Conservation (phyloP, 2,329 filamentous ascomycete species). For the Coccinonectria pachysandricola region DNA sequence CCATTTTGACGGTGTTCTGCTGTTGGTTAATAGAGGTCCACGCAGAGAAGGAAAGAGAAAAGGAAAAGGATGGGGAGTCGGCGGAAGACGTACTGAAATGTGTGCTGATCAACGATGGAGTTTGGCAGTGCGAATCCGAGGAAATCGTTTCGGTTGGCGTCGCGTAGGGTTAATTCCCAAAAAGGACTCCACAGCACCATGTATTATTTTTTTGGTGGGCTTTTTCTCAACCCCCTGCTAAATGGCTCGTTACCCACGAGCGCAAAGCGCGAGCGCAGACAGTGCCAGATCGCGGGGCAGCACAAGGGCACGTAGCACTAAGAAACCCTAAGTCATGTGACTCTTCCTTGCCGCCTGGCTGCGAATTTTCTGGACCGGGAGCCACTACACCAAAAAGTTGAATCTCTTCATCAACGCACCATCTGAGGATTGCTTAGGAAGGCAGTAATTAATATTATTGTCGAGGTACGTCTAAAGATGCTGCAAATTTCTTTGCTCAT, state of each 20-base stretch:
- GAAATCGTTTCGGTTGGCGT: conserved; percentile 8
- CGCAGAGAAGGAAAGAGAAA: conserved; percentile 13
- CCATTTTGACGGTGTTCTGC: conserved; percentile 52
- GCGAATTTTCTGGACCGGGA: conserved; percentile 20
- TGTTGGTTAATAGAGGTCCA: conserved; percentile 24
- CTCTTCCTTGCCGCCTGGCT: conserved; percentile 6
- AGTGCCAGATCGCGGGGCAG: no score
- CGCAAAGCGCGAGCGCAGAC: conserved; percentile 9
- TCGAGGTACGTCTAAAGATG: conserved; percentile 53
- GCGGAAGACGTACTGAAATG: conserved; percentile 21
- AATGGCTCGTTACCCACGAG: conserved; percentile 1
- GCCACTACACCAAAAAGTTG: conserved; percentile 18
- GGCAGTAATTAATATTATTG: conserved; percentile 45
- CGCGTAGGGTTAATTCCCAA: conserved; percentile 15
- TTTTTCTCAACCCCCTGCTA: conserved; percentile 1
- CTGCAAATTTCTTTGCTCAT: conserved; percentile 24
- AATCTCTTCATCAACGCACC: conserved; percentile 29
- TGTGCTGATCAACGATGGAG: conserved; percentile 19
- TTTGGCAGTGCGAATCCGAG: conserved; percentile 16
- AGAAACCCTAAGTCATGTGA: conserved; percentile 25
- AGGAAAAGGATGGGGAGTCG: conserved; percentile 12
- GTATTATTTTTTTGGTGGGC: not conserved
- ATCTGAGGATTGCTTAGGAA: conserved; percentile 54
- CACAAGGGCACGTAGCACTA: no score
- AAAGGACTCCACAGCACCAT: no score